Percentiles rank a stretch among this genome's conserved stretches.
Conservation (phyloP, 208 protist genomes). For the Blastocrithidia nonstop region DNA sequence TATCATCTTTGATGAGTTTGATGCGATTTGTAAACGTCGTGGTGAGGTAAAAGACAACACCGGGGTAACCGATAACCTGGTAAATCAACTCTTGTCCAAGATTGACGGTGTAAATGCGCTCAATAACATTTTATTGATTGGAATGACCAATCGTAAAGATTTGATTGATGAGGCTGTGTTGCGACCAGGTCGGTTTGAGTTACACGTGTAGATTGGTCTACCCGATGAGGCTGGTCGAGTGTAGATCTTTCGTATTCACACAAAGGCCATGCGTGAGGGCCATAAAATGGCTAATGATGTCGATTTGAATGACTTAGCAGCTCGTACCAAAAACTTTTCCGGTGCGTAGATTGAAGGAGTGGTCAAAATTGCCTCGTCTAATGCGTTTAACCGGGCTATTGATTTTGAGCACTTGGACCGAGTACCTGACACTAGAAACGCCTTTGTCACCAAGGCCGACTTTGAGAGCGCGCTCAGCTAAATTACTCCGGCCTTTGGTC, state of each 20-base stretch:
- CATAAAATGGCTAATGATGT: slow-evolving; percentile 86
- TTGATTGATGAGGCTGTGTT: slow-evolving; percentile 99
- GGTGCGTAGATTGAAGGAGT: slow-evolving; percentile 93
- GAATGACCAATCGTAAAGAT: slow-evolving; percentile 99
- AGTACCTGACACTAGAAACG: slow-evolving; percentile 25
- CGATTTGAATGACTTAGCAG: slow-evolving; percentile 85
- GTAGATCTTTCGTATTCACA: slow-evolving; percentile 99
- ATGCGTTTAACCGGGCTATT: slow-evolving; percentile 84
- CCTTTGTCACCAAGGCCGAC: slow-evolving; percentile 55
- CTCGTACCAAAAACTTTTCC: slow-evolving; percentile 96
- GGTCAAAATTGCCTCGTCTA: slow-evolving; percentile 75
- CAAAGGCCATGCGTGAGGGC: slow-evolving; percentile 85
- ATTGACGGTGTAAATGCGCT: slow-evolving; percentile 98
- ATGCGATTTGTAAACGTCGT: slow-evolving; percentile 97
- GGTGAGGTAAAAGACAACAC: slow-evolving; percentile 87
- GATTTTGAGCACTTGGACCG: slow-evolving; percentile 62
- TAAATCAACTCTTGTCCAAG: slow-evolving; percentile 99
- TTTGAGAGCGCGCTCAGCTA: slow-evolving; percentile 73
- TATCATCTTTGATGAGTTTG: slow-evolving; percentile 99
- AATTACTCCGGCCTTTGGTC: slow-evolving; percentile 95
- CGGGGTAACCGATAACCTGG: slow-evolving; percentile 96
- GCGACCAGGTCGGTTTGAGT: slow-evolving; percentile 97
- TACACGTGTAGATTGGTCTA: slow-evolving; percentile 96
- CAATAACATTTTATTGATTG: slow-evolving; percentile 99
- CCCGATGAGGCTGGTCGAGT: slow-evolving; percentile 95